Evolutionary conservation across 2,329 filamentous ascomycete species (phyloP), one percentile per base, ranked within the genome.

Genomic region (Chaetomium globosum): DNA sequence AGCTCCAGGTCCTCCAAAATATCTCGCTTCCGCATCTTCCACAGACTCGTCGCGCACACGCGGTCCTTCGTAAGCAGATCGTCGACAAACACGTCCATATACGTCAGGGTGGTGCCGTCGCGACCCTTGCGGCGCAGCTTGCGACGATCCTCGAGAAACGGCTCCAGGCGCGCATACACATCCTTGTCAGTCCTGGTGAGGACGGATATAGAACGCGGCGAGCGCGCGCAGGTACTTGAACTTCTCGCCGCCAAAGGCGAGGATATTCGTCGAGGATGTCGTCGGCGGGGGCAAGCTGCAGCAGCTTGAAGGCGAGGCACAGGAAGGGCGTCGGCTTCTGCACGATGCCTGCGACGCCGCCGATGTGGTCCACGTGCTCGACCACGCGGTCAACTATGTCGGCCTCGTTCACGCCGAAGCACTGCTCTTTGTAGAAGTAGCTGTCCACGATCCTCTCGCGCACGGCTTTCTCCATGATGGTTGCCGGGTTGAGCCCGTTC

Each of bases 371-470:
- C 55, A 99, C 85, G 77, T 89, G 84, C 72, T 94, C 90, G 30
- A 92, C 90, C 0, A 96, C 93, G 69, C 95, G 91, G 79, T 97
- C 92, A 72, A 97, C 89, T 6, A 99, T 82, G 77, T 88, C 86
- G 60, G 87, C 86, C 75, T 89, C 87, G 80, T 98, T 99, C 70
- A 99, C 84, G 51, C 91, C 95, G 79, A 98, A 99, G 77, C 95
- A 97, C 80, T 97, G 93, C 79, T 98, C 95, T 78, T 97, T 97
- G 90, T 93, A 99, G 81, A 97, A 99, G 80, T 97, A 96, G 61
- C 88, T 92, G 75, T 97, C 93, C 71, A 93, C 88, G 77, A 99
- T 97, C 75, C 95, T 93, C 79, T 99, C 95, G 75, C 91, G 91
- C 70, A 97, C 92, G 49, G 93, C 90, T 77, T 96, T 97, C 78